Percentiles rank a stretch among this genome's conserved stretches.
These are phyloP conservation scores for Pestalotiopsis sp. DNA, from an alignment of 2,329 filamentous ascomycete species.

Conservation along the genomic window DNA sequence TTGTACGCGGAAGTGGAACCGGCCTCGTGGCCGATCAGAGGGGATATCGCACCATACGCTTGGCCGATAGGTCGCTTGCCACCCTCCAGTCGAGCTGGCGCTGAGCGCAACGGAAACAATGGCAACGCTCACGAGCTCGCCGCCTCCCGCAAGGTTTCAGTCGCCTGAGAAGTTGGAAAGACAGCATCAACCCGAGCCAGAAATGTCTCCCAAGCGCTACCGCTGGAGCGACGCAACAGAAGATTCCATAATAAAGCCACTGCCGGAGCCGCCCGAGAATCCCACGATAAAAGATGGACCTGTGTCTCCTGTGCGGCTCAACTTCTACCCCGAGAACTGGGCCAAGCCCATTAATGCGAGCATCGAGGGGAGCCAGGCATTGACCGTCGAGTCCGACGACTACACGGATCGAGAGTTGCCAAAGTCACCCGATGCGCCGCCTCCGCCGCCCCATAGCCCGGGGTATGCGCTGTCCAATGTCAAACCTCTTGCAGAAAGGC, in stretches of 20 bases:
- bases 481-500: conserved; percentile 13
- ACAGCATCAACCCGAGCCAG: conserved; percentile 23
- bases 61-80: neutral
- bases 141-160: conserved; percentile 25
- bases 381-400: neutral
- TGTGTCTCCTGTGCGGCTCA: conserved; percentile 58
- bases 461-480: conserved; percentile 17
- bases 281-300: conserved; percentile 53
- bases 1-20: neutral
- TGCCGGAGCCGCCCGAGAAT: conserved; percentile 32
- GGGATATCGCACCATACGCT: neutral
- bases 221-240: conserved; percentile 31
- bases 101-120: conserved; percentile 16
- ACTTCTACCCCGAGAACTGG: conserved; percentile 55
- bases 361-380: conserved; percentile 41
- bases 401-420: conserved; percentile 31
- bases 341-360: conserved; percentile 52
- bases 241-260: conserved; percentile 24
- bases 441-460: conserved; percentile 40
- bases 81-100: neutral
- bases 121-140: conserved; percentile 29
- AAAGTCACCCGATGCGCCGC: conserved; percentile 35
- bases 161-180: conserved; percentile 30
- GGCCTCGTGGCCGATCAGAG: neutral
- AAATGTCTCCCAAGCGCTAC: conserved; percentile 34